These are phyloP conservation scores for Cadophora luteo-olivacea DNA, from an alignment of 2,329 filamentous ascomycete genomes.

Conservation along the genomic window DNA sequence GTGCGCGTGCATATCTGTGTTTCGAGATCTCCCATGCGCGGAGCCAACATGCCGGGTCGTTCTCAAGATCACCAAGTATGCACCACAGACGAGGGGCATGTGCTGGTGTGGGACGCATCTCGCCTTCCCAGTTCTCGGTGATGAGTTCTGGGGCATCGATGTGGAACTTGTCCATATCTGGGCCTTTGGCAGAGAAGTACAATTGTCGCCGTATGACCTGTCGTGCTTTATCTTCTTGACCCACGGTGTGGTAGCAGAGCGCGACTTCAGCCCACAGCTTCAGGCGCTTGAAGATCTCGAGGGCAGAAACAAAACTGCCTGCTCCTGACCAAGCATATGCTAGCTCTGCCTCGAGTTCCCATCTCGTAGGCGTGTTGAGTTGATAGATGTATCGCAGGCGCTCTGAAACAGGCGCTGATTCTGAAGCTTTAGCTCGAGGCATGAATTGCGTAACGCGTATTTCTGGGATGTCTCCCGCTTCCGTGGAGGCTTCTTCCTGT, in stretches of 20 bases:
- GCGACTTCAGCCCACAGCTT: constrained; percentile 96
- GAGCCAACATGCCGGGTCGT: constrained; percentile 76
- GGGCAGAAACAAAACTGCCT: constrained; percentile 84
- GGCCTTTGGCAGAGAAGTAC: constrained; percentile 66
- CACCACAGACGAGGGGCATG: constrained; percentile 91
- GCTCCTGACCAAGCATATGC: constrained; percentile 91
- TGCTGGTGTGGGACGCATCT: constrained; percentile 73
- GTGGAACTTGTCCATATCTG: constrained; percentile 48
- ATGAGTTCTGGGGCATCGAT: constrained; percentile 60
- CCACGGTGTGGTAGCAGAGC: constrained; percentile 67
- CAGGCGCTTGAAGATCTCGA: constrained; percentile 94
- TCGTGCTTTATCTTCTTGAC: constrained; percentile 79
- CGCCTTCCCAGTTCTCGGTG: constrained; percentile 64
- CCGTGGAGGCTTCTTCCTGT: constrained; percentile 36
- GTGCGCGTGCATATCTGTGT: constrained; percentile 81
- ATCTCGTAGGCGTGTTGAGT: constrained; percentile 82
- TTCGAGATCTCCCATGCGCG: constrained; percentile 89
- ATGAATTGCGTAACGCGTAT: constrained; percentile 78
- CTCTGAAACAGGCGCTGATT: constrained; percentile 79
- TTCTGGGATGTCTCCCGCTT: constrained; percentile 46
- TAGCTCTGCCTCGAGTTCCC: constrained; percentile 93
- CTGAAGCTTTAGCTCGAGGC: constrained; percentile 74
- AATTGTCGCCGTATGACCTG: constrained; percentile 79
- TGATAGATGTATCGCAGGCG: constrained; percentile 85
- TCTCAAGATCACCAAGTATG: constrained; percentile 89